phyloP scores from a whole-genome alignment of 208 protist species.

The Phytomonas francai region DNA sequence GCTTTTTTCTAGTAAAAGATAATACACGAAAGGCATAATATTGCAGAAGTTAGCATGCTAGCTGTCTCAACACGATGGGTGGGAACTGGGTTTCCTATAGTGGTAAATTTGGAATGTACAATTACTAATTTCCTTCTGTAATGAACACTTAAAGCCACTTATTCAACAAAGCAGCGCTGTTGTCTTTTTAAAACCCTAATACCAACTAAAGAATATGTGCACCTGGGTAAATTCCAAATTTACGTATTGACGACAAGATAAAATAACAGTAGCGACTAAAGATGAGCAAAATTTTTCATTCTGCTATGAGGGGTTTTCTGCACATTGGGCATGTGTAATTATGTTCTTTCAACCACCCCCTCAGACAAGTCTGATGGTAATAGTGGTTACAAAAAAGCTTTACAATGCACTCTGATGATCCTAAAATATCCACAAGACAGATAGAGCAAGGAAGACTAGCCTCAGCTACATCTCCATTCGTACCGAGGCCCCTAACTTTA shows the following conservation, averaged over 20 bases:
- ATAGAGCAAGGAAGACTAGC: conserved; percentile 1
- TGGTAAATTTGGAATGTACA: not conserved
- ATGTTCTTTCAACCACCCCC: conserved; percentile 14
- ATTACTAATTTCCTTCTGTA: not conserved
- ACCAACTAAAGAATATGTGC: not conserved
- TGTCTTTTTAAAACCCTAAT: not conserved
- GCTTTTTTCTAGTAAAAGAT: conserved; percentile 1
- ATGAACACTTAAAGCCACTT: not conserved
- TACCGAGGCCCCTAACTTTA: not conserved
- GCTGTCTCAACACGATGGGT: not conserved
- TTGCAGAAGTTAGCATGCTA: not conserved
- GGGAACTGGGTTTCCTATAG: not conserved
- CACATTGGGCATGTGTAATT: conserved; percentile 33
- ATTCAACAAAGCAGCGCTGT: not conserved
- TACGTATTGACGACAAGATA: not conserved
- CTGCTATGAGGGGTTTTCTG: conserved; percentile 13
- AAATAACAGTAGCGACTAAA: not conserved
- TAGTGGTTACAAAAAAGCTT: conserved; percentile 27
- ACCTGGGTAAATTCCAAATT: not conserved
- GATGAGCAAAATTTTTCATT: not conserved
- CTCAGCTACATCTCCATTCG: not conserved
- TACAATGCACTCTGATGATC: not conserved
- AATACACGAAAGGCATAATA: not conserved
- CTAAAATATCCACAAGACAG: conserved; percentile 5
- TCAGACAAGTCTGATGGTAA: conserved; percentile 25